phyloP scores from a whole-genome alignment of 108 stramenopile genomes.

The Skeletonema menzelii region DNA sequence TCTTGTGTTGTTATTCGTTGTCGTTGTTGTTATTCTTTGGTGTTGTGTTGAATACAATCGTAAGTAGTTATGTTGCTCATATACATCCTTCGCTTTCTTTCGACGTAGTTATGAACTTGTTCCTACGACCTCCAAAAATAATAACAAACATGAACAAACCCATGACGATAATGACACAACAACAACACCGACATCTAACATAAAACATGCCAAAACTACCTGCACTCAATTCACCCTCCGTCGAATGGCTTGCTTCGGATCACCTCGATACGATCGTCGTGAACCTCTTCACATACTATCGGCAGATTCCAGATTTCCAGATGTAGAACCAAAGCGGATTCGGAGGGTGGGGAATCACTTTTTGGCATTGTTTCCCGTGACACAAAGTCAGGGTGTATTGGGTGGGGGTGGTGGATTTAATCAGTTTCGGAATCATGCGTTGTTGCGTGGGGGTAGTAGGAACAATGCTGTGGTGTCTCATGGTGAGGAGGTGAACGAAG shows the following conservation, averaged over 20 bases:
- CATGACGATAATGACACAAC: background rate
- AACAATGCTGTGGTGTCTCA: background rate
- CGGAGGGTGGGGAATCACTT: constrained; percentile 90
- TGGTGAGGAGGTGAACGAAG: background rate
- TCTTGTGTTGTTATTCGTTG: too few relatives aligned
- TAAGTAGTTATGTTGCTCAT: background rate
- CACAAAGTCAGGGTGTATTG: background rate
- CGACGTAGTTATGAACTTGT: constrained; percentile 26
- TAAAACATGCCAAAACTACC: constrained; percentile 1
- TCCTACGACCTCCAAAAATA: constrained; percentile 4
- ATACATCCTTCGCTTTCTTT: background rate
- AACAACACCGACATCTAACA: constrained; percentile 12
- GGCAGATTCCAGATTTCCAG: constrained; percentile 90
- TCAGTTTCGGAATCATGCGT: constrained; percentile 21
- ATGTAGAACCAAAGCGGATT: constrained; percentile 74
- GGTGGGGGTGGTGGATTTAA: background rate
- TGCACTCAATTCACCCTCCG: constrained; percentile 70
- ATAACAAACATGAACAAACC: background rate
- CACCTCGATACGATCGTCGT: constrained; percentile 80
- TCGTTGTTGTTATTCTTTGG: too few relatives aligned
- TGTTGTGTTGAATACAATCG: too few relatives aligned
- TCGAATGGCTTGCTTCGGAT: constrained; percentile 95
- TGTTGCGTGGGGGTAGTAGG: constrained; percentile 21
- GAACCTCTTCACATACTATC: constrained; percentile 77
- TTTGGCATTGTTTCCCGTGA: constrained; percentile 82